Evolutionary conservation across 176 grass and related monocot genomes (phyloP).

Genomic region (Musa beccarii): DNA sequence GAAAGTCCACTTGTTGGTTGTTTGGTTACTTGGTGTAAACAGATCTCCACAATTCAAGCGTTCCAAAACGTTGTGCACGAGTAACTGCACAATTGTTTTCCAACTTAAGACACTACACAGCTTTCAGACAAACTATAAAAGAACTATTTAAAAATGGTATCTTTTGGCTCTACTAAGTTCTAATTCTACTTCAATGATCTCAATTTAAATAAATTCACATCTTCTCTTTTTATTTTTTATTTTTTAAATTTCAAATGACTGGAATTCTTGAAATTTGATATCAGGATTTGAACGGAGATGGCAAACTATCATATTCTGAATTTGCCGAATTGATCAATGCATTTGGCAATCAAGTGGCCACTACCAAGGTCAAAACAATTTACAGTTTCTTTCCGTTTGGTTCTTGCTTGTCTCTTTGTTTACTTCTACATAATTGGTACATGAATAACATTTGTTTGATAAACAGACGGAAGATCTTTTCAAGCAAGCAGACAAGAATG

Average conservation of each 20-base stretch:
- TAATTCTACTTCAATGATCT: too few relatives aligned
- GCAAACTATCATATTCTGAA: conserved; percentile 58
- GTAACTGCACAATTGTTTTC: too few relatives aligned
- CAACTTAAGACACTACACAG: too few relatives aligned
- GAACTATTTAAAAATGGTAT: too few relatives aligned
- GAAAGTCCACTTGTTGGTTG: too few relatives aligned
- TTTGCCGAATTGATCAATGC: conserved; percentile 86
- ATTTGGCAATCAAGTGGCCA: conserved; percentile 70
- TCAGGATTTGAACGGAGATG: conserved; percentile 78
- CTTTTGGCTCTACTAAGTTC: too few relatives aligned
- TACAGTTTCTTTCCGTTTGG: conserved; percentile 4
- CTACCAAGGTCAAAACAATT: conserved; percentile 45
- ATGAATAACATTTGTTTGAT: conserved; percentile 23
- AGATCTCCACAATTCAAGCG: too few relatives aligned
- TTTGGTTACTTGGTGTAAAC: too few relatives aligned
- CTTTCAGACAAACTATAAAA: too few relatives aligned
- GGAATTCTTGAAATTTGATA: conserved; percentile 12
- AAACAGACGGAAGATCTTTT: conserved; percentile 81
- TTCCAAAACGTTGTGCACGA: too few relatives aligned
- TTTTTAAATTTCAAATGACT: not conserved
- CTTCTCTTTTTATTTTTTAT: not conserved
- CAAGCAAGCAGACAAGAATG: conserved; percentile 73
- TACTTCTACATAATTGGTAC: conserved; percentile 11
- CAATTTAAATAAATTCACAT: not conserved
- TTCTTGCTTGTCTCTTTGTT: conserved; percentile 18